These are phyloP conservation scores for Fusarium sp. DNA, from an alignment of 2,329 filamentous ascomycete genomes.

Conservation along the genomic window DNA sequence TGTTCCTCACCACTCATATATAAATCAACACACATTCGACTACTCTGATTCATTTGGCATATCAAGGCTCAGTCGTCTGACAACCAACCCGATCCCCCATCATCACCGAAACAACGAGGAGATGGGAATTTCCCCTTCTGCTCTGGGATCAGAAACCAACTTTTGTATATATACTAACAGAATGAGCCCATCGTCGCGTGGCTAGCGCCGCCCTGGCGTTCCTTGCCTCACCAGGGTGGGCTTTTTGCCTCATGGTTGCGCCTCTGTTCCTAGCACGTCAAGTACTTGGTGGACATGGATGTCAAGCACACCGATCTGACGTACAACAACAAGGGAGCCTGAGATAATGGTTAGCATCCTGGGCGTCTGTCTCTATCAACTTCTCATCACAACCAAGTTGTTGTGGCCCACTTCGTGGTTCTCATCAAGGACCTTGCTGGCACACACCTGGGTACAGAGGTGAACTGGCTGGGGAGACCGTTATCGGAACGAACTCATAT, in stretches of 20 bases:
- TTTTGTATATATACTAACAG: background rate
- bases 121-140: background rate
- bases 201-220: background rate
- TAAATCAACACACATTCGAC: background rate
- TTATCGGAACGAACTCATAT: background rate
- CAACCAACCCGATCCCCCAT: background rate
- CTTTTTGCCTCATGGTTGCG: background rate
- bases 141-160: background rate
- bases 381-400: background rate
- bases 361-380: background rate
- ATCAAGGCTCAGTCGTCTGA: background rate
- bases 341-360: accelerated
- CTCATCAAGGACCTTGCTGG: background rate
- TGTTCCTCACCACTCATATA: background rate
- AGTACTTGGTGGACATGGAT: background rate
- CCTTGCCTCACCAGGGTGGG: background rate
- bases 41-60: background rate
- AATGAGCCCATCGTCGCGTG: background rate
- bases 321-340: background rate
- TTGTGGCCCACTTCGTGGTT: background rate
- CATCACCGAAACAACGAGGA: background rate
- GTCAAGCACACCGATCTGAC: background rate
- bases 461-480: background rate
- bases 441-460: background rate
- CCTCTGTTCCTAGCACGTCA: background rate